Percentiles rank a stretch among this genome's conserved stretches.
phyloP scores from a whole-genome alignment of 257 asterid genomes.

The Solanum okadae region DNA sequence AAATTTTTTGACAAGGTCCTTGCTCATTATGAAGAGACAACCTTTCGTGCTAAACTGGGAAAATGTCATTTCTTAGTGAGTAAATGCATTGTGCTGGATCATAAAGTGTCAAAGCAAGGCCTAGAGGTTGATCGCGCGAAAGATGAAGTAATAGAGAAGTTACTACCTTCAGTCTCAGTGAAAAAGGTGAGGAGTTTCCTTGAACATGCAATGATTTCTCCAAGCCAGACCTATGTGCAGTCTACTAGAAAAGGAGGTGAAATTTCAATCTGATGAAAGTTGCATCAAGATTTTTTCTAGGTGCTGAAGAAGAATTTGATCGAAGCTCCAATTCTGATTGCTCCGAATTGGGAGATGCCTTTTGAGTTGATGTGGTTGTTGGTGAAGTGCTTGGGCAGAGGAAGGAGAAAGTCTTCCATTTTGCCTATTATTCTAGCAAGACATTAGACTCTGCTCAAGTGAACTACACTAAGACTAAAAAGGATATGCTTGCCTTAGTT shows the following conservation, averaged over 20 bases:
- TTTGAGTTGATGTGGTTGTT: not conserved
- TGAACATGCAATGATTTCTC: not conserved
- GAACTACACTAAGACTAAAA: not conserved
- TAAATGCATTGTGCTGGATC: not conserved
- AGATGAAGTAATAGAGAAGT: not conserved
- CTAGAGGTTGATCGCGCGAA: not conserved
- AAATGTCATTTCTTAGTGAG: not conserved
- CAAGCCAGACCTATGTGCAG: not conserved
- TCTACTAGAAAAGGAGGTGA: not conserved
- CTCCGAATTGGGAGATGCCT: not conserved
- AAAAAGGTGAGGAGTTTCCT: not conserved
- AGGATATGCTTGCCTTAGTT: not conserved
- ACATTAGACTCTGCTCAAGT: not conserved
- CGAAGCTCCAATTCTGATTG: not conserved
- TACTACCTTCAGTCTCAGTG: not conserved
- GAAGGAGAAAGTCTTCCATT: not conserved
- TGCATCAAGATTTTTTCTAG: not conserved
- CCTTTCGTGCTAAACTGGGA: not conserved
- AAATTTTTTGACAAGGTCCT: not conserved
- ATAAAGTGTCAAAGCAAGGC: not conserved
- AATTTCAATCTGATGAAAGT: not conserved
- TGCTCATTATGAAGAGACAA: not conserved
- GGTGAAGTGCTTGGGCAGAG: not conserved
- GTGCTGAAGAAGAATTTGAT: not conserved
- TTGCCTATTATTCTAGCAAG: not conserved